Conservation (phyloP, 176 grass and related monocot genomes). For the Carex littledalei region DNA sequence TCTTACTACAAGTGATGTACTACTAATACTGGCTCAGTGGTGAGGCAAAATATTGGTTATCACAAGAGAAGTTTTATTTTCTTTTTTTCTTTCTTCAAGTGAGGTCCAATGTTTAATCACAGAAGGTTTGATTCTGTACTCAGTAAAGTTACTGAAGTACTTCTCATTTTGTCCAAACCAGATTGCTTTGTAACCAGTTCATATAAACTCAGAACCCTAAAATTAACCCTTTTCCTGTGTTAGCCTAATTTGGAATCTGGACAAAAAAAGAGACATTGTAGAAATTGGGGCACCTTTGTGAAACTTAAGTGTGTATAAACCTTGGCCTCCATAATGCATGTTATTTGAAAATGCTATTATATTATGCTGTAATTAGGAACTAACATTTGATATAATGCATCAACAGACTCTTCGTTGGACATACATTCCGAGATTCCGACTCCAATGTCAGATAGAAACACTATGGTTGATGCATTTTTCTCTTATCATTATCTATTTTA, state of each 20-base stretch:
- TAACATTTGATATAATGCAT: background rate
- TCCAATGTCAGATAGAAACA: background rate
- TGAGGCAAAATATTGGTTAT: too few relatives aligned
- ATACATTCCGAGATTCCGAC: background rate
- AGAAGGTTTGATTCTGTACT: too few relatives aligned
- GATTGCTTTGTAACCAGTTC: background rate
- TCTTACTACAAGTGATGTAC: too few relatives aligned
- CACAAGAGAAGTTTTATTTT: too few relatives aligned
- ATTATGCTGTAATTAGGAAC: background rate
- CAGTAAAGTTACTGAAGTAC: too few relatives aligned
- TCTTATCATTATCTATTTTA: background rate
- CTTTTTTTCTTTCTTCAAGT: too few relatives aligned
- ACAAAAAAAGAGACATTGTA: background rate
- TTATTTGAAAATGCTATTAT: slow-evolving; percentile 13
- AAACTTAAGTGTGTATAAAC: background rate
- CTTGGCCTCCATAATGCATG: background rate
- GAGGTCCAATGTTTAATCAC: too few relatives aligned
- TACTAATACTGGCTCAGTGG: too few relatives aligned
- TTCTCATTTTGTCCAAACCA: background rate
- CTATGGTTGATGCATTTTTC: background rate
- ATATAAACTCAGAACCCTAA: background rate
- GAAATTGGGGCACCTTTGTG: background rate
- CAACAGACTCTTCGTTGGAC: background rate
- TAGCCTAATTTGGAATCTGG: background rate
- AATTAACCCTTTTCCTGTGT: background rate